phyloP scores from a whole-genome alignment of 345 rosid species.

The Syzygium aqueum region DNA sequence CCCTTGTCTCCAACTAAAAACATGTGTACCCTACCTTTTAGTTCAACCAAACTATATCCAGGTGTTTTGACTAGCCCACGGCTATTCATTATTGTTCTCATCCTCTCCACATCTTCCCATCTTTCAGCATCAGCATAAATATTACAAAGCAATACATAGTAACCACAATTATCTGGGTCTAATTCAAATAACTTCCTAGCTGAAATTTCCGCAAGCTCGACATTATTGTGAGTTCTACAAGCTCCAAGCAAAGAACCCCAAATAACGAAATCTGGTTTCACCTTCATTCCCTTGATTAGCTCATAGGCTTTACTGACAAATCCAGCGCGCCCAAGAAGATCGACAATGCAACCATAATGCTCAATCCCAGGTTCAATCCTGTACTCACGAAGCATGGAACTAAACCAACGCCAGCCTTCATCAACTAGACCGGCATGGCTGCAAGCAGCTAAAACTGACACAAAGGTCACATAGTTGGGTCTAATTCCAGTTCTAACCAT shows the following conservation, averaged over 20 bases:
- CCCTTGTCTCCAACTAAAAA: constrained; percentile 80
- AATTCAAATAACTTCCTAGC: constrained; percentile 54
- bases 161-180: constrained; percentile 65
- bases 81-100: constrained; percentile 45
- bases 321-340: constrained; percentile 86
- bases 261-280: constrained; percentile 64
- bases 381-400: constrained; percentile 44
- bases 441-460: constrained; percentile 73
- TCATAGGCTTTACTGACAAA: constrained; percentile 53
- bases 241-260: constrained; percentile 93
- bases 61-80: constrained; percentile 64
- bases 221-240: constrained; percentile 77
- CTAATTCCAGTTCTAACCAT: constrained; percentile 52
- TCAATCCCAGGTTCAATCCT: constrained; percentile 67
- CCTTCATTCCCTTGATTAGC: constrained; percentile 62
- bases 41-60: constrained; percentile 77
- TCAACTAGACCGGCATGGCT: constrained; percentile 73
- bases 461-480: constrained; percentile 79
- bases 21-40: constrained; percentile 59
- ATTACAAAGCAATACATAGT: constrained; percentile 67
- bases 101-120: constrained; percentile 75
- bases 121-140: constrained; percentile 87
- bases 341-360: constrained; percentile 90
- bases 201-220: constrained; percentile 73
- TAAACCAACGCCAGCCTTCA: constrained; percentile 81